Base-by-base conservation (phyloP, 2,329 filamentous ascomycete species). In the Fusarium ambrosium region DNA sequence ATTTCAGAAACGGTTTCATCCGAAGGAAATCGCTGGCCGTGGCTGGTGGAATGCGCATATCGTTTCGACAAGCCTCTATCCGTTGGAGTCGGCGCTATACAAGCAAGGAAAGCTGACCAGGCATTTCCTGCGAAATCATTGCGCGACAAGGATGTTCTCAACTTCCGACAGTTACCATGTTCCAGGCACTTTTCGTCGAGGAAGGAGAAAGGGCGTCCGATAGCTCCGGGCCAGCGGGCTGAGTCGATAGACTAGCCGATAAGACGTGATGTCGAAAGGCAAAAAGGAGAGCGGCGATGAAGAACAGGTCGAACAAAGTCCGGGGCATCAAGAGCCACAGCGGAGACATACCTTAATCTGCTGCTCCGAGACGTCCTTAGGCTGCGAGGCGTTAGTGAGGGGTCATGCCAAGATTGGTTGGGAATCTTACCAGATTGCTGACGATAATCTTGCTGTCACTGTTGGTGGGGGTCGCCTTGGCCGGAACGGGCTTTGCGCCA, bases 341-440 rank as follows among this genome's bases (percentile, higher is more conserved):
- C 89, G 92, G 95, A 93, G 95, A 99, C 97, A 97, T 99, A 99
- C 97, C 97, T 99, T 98, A 89, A 99, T 97, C 92, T 97, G 94
- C 88, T 88, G 88, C 90, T 98, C 96, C 87, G 92, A 94, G 86
- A 99, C 95, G 92, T 99, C 97, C 88, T 93, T 92, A 84, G 97
- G 97, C 95, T 98, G 78, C 37, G 66, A 20, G 10, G 29, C 32
- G 85, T 93, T 87, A 93, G 89, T 59, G 55, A 16, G 6, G 16
- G n/a, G 13, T 39, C 24, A n/a, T 22, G 11, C 2, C 2, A 0
- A 72, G 55, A 22, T 37, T n/a, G 13, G 43, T 36, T 6, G 43
- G 13, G 36, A 4, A 58, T 79, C 95, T 86, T 93, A 98, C 95
- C 89, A 99, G 90, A 88, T 97, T 97, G 92, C 95, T 98, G 87